These are phyloP conservation scores for Rosa rugosa DNA, from an alignment of 306 rosid species.

Conservation along the genomic window DNA sequence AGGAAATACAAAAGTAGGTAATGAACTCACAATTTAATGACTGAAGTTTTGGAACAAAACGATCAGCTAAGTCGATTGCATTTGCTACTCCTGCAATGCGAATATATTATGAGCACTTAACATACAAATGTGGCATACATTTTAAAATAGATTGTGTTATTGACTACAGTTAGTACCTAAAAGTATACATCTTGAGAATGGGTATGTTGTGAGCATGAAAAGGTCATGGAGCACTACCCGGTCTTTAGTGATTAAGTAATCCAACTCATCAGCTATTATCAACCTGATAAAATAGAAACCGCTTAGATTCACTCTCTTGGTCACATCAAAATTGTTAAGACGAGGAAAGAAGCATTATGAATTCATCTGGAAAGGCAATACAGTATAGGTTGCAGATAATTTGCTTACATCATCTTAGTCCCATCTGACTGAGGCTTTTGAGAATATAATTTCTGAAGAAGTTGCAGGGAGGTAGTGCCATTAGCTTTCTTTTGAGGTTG, in stretches of 20 bases:
- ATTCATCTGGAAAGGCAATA: background rate
- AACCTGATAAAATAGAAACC: constrained; percentile 38
- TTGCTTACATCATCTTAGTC: constrained; percentile 67
- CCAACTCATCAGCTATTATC: constrained; percentile 88
- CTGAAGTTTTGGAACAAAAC: too few species aligned
- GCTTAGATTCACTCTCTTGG: too few species aligned
- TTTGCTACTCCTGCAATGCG: constrained; percentile 75
- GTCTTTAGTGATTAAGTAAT: constrained; percentile 83
- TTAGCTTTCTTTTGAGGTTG: constrained; percentile 45
- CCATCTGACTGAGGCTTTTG: constrained; percentile 44
- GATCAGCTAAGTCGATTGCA: constrained; percentile 43
- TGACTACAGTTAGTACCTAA: constrained; percentile 50
- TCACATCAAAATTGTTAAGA: constrained; percentile 18
- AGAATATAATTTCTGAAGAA: constrained; percentile 73
- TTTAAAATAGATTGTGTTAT: background rate
- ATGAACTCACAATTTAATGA: too few species aligned
- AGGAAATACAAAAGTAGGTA: too few species aligned
- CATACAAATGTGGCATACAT: background rate
- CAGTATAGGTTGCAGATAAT: background rate
- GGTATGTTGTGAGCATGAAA: constrained; percentile 87
- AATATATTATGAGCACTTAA: background rate
- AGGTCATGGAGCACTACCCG: constrained; percentile 87
- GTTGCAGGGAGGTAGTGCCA: constrained; percentile 52
- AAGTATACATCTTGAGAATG: constrained; percentile 79
- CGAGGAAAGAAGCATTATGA: constrained; percentile 6